A percentile compares a stretch with the other conserved stretches of the same genome.
Conservation (phyloP, 192 early-diverging fungal species). For the Coemansia sp. region DNA sequence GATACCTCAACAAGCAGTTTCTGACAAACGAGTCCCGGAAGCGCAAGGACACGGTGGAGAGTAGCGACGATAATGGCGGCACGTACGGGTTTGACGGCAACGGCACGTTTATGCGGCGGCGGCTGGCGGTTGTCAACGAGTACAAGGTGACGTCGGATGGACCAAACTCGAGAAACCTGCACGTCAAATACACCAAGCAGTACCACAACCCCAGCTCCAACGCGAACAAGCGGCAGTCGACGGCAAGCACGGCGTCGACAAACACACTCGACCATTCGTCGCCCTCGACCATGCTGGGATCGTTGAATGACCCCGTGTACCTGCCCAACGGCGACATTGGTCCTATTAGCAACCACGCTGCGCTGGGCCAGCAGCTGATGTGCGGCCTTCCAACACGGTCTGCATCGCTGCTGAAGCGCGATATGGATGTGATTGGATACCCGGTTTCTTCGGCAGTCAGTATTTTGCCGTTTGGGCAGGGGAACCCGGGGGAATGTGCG, state of each 20-base stretch:
- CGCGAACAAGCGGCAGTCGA: constrained; percentile 8
- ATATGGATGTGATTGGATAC: neutral
- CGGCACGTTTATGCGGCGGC: constrained; percentile 40
- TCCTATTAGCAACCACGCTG: neutral
- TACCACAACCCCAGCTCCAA: constrained; percentile 41
- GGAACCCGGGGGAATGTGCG: neutral
- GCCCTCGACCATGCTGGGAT: neutral
- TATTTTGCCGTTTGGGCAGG: neutral
- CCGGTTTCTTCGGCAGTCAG: neutral
- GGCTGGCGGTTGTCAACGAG: constrained; percentile 52
- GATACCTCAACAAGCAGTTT: constrained; percentile 54
- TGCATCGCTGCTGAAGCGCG: neutral
- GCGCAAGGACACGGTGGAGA: constrained; percentile 32
- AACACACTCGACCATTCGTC: neutral
- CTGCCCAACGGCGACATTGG: neutral
- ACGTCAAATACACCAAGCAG: constrained; percentile 51
- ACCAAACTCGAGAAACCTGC: constrained; percentile 37
- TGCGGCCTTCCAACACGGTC: constrained; percentile 8
- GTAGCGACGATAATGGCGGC: constrained; percentile 5
- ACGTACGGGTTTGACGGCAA: constrained; percentile 41
- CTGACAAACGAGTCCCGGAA: constrained; percentile 52
- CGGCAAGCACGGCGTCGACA: neutral
- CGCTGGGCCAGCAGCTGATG: neutral
- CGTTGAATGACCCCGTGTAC: neutral
- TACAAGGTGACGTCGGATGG: constrained; percentile 45